These are phyloP conservation scores for Citrus mangshanensis DNA, from an alignment of 345 rosid species.

Conservation along the genomic window DNA sequence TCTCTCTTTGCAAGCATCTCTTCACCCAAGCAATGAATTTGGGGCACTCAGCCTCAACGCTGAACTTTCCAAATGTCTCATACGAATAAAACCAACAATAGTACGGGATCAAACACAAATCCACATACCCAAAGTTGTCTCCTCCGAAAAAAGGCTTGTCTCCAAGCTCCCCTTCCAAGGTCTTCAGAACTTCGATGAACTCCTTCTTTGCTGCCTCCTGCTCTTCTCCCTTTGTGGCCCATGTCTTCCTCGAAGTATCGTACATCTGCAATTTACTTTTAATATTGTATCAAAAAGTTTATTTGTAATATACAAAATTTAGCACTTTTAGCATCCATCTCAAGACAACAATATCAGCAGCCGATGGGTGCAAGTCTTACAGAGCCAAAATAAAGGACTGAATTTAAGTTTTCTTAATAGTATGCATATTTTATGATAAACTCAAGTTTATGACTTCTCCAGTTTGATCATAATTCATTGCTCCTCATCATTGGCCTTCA, in stretches of 20 bases:
- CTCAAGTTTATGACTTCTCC: too few relatives aligned
- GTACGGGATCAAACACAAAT: constrained; percentile 21
- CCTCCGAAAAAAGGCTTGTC: neutral
- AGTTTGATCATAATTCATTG: too few relatives aligned
- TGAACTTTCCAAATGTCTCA: constrained; percentile 32
- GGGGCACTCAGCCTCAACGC: constrained; percentile 31
- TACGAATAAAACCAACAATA: constrained; percentile 23
- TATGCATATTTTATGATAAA: too few relatives aligned
- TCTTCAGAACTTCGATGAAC: neutral
- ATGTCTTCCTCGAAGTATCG: neutral
- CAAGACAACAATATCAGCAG: neutral
- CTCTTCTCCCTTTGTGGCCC: neutral
- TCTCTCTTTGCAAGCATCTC: constrained; percentile 39
- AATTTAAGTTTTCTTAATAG: too few relatives aligned
- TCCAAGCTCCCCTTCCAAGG: neutral
- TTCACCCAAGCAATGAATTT: constrained; percentile 36
- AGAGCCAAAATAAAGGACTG: too few relatives aligned
- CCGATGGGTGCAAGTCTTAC: too few relatives aligned
- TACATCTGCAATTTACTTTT: neutral
- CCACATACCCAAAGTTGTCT: constrained; percentile 25
- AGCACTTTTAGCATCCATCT: neutral
- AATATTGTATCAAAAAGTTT: too few relatives aligned
- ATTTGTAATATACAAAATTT: too few relatives aligned
- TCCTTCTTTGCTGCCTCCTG: neutral
- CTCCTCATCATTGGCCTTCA: too few relatives aligned